Percentiles rank a stretch among this genome's conserved stretches.
Evolutionary conservation across 1,284 basidiomycete species (phyloP).

Genomic region (Anthracocystis walkeri): DNA sequence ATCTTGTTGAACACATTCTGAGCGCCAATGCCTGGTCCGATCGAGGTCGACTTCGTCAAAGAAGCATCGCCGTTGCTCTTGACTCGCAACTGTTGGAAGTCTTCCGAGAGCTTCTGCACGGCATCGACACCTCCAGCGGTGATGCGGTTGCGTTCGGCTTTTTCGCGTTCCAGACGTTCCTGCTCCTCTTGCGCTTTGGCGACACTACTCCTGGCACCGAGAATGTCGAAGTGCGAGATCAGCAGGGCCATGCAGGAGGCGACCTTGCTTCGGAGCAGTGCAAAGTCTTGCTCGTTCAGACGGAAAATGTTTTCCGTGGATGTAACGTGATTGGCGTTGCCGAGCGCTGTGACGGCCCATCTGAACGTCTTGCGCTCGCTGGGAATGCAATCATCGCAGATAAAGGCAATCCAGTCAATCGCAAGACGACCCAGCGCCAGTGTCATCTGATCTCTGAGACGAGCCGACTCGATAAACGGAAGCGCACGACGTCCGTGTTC

Average conservation of each 20-base stretch:
- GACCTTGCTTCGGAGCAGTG: conserved; percentile 88
- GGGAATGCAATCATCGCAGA: conserved; percentile 96
- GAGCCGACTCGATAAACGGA: conserved; percentile 65
- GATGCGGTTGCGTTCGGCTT: conserved; percentile 55
- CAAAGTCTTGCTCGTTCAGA: conserved; percentile 82
- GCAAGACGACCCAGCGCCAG: conserved; percentile 61
- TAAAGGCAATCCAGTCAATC: conserved; percentile 89
- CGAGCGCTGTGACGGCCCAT: conserved; percentile 96
- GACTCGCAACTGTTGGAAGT: conserved; percentile 37
- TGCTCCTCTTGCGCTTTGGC: conserved; percentile 65
- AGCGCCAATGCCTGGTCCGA: conserved; percentile 51
- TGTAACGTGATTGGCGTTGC: conserved; percentile 91
- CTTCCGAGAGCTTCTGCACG: conserved; percentile 32
- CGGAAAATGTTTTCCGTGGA: conserved; percentile 86
- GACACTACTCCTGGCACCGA: conserved; percentile 66
- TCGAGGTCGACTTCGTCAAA: conserved; percentile 63
- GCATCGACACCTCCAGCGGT: conserved; percentile 40
- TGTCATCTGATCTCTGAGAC: conserved; percentile 62
- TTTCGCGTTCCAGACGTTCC: conserved; percentile 61
- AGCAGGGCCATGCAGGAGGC: conserved; percentile 95
- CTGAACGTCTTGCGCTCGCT: conserved; percentile 96
- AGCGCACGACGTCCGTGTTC: conserved; percentile 73
- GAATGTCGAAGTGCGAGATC: conserved; percentile 96
- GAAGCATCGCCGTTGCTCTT: conserved; percentile 72
- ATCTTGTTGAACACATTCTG: conserved; percentile 54